A percentile compares a stretch with the other conserved stretches of the same genome.
phyloP scores from a whole-genome alignment of 2,329 filamentous ascomycete genomes.

The Elsinoe arachidis region DNA sequence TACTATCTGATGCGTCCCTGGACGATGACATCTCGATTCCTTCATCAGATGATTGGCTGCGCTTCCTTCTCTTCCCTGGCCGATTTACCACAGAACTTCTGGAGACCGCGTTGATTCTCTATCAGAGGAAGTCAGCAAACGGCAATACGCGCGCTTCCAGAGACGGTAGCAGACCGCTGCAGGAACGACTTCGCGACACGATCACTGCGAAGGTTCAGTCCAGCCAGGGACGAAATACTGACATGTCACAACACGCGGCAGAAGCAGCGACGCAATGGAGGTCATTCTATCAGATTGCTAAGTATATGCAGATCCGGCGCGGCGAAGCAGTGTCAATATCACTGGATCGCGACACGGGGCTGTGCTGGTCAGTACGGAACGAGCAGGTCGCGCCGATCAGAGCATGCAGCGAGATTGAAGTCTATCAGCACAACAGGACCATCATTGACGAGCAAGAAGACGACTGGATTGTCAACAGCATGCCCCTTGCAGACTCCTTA shows the following conservation, averaged over 20 bases:
- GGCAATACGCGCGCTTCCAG: slow-evolving; percentile 49
- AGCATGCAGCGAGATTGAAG: slow-evolving; percentile 69
- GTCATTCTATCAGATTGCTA: slow-evolving; percentile 74
- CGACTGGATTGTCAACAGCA: slow-evolving; percentile 19
- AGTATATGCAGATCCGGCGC: slow-evolving; percentile 77
- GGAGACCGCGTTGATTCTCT: slow-evolving; percentile 74
- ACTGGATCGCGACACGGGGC: slow-evolving; percentile 59
- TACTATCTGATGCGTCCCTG: slow-evolving; percentile 17
- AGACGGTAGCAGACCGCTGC: neutral
- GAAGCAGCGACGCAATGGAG: slow-evolving; percentile 80
- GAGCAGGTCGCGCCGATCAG: slow-evolving; percentile 73
- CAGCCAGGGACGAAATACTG: slow-evolving; percentile 37
- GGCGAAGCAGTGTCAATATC: slow-evolving; percentile 72
- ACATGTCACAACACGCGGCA: slow-evolving; percentile 65
- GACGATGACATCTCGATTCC: slow-evolving; percentile 24
- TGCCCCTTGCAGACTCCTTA: slow-evolving; percentile 17
- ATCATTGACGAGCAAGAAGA: slow-evolving; percentile 30
- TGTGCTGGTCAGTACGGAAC: slow-evolving; percentile 77
- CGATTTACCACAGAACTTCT: slow-evolving; percentile 71
- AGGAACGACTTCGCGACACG: slow-evolving; percentile 63
- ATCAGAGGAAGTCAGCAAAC: slow-evolving; percentile 47
- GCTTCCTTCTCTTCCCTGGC: slow-evolving; percentile 73
- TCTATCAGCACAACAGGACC: slow-evolving; percentile 58
- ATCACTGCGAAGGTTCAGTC: slow-evolving; percentile 58
- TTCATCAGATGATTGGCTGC: slow-evolving; percentile 68